Percentiles rank a stretch among this genome's conserved stretches.
phyloP scores from a whole-genome alignment of 345 rosid species.

The Boechera divaricarpa region DNA sequence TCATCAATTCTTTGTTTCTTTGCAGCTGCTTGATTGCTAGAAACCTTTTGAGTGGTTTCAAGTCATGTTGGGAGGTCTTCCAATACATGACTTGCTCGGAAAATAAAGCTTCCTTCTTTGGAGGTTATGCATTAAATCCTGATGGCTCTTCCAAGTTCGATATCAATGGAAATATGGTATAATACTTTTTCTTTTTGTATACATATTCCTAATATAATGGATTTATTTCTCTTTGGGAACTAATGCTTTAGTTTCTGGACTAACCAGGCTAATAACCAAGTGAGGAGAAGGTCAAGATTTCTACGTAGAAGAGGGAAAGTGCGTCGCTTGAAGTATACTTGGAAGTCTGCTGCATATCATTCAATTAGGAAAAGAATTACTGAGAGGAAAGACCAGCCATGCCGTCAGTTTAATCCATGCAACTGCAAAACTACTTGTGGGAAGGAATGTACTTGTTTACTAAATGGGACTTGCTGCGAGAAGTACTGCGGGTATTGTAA shows the following conservation, averaged over 20 bases:
- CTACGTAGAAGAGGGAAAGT: conserved; percentile 94
- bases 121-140: conserved; percentile 66
- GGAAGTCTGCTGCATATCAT: conserved; percentile 99
- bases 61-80: conserved; percentile 90
- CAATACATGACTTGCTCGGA: conserved; percentile 79
- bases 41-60: conserved; percentile 90
- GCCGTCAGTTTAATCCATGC: conserved; percentile 98
- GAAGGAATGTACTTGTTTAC: conserved; percentile 89
- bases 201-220: neutral
- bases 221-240: conserved; percentile 5
- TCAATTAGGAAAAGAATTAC: conserved; percentile 89
- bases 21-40: conserved; percentile 90
- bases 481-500: conserved; percentile 96
- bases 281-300: conserved; percentile 92
- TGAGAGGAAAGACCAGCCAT: conserved; percentile 98
- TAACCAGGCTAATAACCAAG: conserved; percentile 73
- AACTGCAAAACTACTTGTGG: conserved; percentile 91
- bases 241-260: conserved; percentile 32
- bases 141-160: conserved; percentile 90
- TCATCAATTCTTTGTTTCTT: conserved; percentile 35
- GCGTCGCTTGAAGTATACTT: conserved; percentile 97
- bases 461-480: conserved; percentile 98
- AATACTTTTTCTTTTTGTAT: conserved; percentile 14
- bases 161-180: conserved; percentile 72
- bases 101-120: conserved; percentile 64